Base-by-base conservation (phyloP, 1,284 basidiomycete genomes). In the Moesziomyces sp. region DNA sequence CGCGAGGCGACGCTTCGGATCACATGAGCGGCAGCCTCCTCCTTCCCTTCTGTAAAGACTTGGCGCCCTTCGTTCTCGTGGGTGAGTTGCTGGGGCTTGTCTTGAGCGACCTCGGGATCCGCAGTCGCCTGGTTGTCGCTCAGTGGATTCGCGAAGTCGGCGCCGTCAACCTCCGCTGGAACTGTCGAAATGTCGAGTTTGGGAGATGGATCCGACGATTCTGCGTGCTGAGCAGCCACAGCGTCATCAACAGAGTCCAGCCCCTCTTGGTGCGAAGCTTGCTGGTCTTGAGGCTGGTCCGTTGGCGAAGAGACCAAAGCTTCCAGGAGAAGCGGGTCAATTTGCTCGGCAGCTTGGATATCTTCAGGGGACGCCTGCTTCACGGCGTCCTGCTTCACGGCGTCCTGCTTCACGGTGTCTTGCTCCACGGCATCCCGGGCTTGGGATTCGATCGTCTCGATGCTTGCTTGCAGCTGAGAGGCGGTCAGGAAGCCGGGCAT, bases 401-500 rank as follows among this genome's bases (percentile, higher is more conserved):
- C 43, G 13, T 19, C 23, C 19, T 8, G 47, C 3, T 19, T 9
- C 5, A 13, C 30, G 10, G 43, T 35, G 13, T 19, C 23, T 18
- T 21, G 21, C 3, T 19, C 14, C 3, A 13, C 30, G 10, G 43
- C 43, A 9, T 19, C 23, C 19, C 24, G 38, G 8, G 45, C 24
- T 34, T 45, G 23, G 5, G 49, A 34, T 13, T 35, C 44, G 13
- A 46, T 45, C 35, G 56, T 52, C 26, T 63, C 52, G 19, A 69
- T 69, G 24, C 54, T 49, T 21, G 59, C 59, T 42, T 67, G 47
- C 16, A 73, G 60, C 38, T 64, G 70, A 26, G 70, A 62, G 26
- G 64, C 70, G 3, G 57, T 52, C 13, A 73, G 57, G 28, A 73
- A 73, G 51, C 70, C 70, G 10, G 70, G 53, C 51, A 61, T 51